Evolutionary conservation across 169 alveolate genomes (phyloP).

Genomic region (Cyclospora cayetanensis): DNA sequence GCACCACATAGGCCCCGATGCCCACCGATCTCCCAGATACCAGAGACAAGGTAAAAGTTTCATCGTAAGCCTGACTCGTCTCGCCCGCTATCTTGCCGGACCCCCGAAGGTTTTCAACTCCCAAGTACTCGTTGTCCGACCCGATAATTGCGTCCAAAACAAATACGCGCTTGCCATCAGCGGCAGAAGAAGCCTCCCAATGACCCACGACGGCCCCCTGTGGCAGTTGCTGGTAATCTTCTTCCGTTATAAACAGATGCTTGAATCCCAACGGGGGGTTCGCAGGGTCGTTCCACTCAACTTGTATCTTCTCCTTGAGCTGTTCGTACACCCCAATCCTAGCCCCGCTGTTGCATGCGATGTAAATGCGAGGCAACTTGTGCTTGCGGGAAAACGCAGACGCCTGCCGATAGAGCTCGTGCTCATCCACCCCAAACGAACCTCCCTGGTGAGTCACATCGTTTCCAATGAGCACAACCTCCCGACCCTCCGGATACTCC

Average conservation of each 20-base stretch:
- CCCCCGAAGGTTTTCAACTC: constrained; percentile 87
- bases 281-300: constrained; percentile 80
- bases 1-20: constrained; percentile 89
- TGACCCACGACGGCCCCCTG: constrained; percentile 64
- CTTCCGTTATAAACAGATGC: constrained; percentile 81
- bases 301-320: constrained; percentile 73
- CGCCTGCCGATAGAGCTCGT: constrained; percentile 78
- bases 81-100: constrained; percentile 91
- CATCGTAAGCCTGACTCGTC: constrained; percentile 88
- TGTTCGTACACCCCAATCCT: constrained; percentile 85
- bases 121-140: constrained; percentile 69
- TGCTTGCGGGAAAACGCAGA: constrained; percentile 84
- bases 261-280: constrained; percentile 83
- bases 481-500: constrained; percentile 87
- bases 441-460: constrained; percentile 85
- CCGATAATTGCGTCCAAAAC: constrained; percentile 68
- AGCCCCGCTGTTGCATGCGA: constrained; percentile 88
- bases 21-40: constrained; percentile 91
- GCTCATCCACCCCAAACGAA: constrained; percentile 84
- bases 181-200: neutral
- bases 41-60: constrained; percentile 86
- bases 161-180: constrained; percentile 19
- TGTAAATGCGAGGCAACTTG: constrained; percentile 85
- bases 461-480: constrained; percentile 82
- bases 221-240: constrained; percentile 74